Percentiles rank a stretch among this genome's conserved stretches.
Evolutionary conservation across 2,329 filamentous ascomycete species (phyloP).

Genomic region (Madurella mycetomatis): DNA sequence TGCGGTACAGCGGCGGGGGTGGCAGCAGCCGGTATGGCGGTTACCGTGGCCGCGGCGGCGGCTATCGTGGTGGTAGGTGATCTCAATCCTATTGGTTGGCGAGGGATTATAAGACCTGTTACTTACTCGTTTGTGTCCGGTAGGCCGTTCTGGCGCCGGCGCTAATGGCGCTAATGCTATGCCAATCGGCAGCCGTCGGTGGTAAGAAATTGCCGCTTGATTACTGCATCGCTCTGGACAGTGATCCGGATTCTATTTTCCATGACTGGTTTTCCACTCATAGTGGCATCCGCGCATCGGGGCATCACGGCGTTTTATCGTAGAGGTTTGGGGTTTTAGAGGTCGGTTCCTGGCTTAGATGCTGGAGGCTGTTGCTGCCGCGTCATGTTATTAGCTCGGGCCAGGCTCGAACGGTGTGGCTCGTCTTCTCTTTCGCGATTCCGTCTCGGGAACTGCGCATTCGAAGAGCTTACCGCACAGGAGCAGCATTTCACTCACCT

Average conservation of each 20-base stretch:
- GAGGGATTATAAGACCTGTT: background rate
- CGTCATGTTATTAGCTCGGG: conserved; percentile 5
- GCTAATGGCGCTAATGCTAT: conserved; percentile 42
- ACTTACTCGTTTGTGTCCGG: conserved; percentile 1
- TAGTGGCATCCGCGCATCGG: conserved; percentile 10
- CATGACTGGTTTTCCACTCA: conserved; percentile 6
- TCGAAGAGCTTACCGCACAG: too few species aligned
- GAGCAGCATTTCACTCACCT: too few species aligned
- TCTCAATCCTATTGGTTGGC: too few species aligned
- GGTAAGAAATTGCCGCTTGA: conserved; percentile 35
- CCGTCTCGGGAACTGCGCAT: background rate
- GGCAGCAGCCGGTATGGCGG: conserved; percentile 70
- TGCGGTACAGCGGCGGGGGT: conserved; percentile 81
- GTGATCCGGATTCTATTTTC: conserved; percentile 2
- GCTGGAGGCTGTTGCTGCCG: conserved; percentile 2
- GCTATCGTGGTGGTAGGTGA: conserved; percentile 45
- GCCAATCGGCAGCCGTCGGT: conserved; percentile 47
- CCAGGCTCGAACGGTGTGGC: background rate
- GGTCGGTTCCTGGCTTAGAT: conserved; percentile 12
- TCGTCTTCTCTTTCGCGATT: background rate
- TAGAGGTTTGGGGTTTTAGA: conserved; percentile 17
- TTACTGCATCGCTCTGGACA: background rate
- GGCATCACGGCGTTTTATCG: conserved; percentile 15
- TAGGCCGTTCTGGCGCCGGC: conserved; percentile 7
- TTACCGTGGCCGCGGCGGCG: conserved; percentile 57